Evolutionary conservation across 116 monocot genomes (phyloP).

Genomic region (Posidonia oceanica): DNA sequence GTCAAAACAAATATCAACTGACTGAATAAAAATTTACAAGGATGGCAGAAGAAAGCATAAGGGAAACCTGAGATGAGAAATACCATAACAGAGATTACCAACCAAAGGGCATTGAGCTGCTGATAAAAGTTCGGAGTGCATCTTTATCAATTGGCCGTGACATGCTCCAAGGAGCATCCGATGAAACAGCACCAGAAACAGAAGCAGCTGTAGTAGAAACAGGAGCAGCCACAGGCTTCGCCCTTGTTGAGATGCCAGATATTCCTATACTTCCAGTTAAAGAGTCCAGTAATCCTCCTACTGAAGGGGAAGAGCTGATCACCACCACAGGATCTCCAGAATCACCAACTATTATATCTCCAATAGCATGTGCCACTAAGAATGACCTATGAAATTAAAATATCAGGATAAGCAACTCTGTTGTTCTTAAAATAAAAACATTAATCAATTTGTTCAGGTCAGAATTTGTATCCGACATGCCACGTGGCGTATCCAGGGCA

Average conservation of each 20-base stretch:
- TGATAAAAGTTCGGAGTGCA: slow-evolving; percentile 58
- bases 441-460: no score
- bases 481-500: no score
- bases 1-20: background rate
- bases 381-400: slow-evolving; percentile 44
- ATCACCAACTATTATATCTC: slow-evolving; percentile 83
- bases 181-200: slow-evolving; percentile 26
- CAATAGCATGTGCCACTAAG: slow-evolving; percentile 69
- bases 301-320: slow-evolving; percentile 49
- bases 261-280: slow-evolving; percentile 98
- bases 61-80: slow-evolving; percentile 33
- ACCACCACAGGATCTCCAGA: slow-evolving; percentile 68
- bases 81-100: slow-evolving; percentile 59
- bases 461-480: no score
- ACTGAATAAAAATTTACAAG: slow-evolving; percentile 1
- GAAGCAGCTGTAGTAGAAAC: slow-evolving; percentile 43
- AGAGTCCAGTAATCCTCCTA: slow-evolving; percentile 91
- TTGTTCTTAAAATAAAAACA: background rate
- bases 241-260: slow-evolving; percentile 60
- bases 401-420: background rate
- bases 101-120: slow-evolving; percentile 95
- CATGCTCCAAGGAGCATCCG: slow-evolving; percentile 49
- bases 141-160: slow-evolving; percentile 74
- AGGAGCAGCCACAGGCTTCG: slow-evolving; percentile 66
- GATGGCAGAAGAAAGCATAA: background rate